Evolutionary conservation across 805 yeast species (phyloP).

Genomic region (Torulaspora franciscae): DNA sequence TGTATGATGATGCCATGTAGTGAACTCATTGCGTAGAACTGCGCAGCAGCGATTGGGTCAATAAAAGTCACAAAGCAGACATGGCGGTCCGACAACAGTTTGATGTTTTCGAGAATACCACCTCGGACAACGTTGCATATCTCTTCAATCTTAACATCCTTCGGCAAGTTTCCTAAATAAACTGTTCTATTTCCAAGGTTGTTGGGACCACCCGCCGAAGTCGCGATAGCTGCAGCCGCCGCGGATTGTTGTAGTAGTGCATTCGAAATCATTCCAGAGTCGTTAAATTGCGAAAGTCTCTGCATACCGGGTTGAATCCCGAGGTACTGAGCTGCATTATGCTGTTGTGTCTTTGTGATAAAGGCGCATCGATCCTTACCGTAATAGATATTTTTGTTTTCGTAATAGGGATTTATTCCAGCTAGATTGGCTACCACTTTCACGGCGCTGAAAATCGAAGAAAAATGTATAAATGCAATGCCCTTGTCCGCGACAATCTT

Average conservation of each 20-base stretch:
- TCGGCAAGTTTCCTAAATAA: constrained; percentile 84
- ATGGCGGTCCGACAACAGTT: constrained; percentile 77
- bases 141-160: constrained; percentile 83
- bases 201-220: constrained; percentile 88
- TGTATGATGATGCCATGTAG: constrained; percentile 84
- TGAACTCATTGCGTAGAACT: constrained; percentile 90
- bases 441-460: constrained; percentile 80
- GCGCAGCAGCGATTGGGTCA: constrained; percentile 97
- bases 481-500: constrained; percentile 77
- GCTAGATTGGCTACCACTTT: constrained; percentile 76
- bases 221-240: constrained; percentile 96
- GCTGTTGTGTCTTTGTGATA: constrained; percentile 92
- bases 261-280: constrained; percentile 52
- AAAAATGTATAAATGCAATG: constrained; percentile 85
- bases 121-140: constrained; percentile 95
- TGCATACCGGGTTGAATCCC: constrained; percentile 90
- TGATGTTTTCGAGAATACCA: constrained; percentile 79
- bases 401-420: constrained; percentile 57
- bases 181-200: constrained; percentile 93
- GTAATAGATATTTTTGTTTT: constrained; percentile 73
- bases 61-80: constrained; percentile 93
- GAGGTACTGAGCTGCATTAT: constrained; percentile 90
- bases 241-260: constrained; percentile 89
- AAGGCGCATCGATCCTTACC: constrained; percentile 96
- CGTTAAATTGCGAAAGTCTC: constrained; percentile 67